A percentile compares a stretch with the other conserved stretches of the same genome.
Evolutionary conservation across 257 asterid genomes (phyloP).

Genomic region (Scutellaria galericulata): DNA sequence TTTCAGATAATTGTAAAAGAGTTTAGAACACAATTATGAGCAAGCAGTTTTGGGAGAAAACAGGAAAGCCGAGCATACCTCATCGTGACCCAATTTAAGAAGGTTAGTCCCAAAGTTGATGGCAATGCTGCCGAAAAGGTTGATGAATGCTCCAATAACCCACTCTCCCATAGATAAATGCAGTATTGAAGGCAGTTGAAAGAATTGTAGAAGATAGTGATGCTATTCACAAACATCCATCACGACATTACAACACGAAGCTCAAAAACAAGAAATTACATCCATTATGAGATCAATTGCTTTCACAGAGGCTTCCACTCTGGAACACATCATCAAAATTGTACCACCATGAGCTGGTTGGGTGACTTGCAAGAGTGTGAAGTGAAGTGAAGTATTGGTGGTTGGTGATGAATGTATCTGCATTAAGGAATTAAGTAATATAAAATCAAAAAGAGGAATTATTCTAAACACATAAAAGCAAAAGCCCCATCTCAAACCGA

Average conservation of each 20-base stretch:
- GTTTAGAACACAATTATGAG: neutral
- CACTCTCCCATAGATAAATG: constrained; percentile 83
- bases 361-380: constrained; percentile 23
- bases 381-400: constrained; percentile 14
- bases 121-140: constrained; percentile 87
- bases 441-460: neutral
- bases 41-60: constrained; percentile 15
- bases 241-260: constrained; percentile 29
- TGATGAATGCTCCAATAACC: constrained; percentile 91
- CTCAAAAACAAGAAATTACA: constrained; percentile 25
- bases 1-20: constrained; percentile 23
- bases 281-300: constrained; percentile 19
- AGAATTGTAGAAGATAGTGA: constrained; percentile 29
- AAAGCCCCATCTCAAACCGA: constrained; percentile 28
- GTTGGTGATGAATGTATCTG: constrained; percentile 32
- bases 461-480: neutral
- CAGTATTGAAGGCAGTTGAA: constrained; percentile 29
- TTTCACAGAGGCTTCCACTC: constrained; percentile 32
- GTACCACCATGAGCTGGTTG: constrained; percentile 19
- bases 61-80: constrained; percentile 50
- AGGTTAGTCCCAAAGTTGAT: constrained; percentile 97
- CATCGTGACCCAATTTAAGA: constrained; percentile 87
- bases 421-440: constrained; percentile 26
- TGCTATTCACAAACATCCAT: constrained; percentile 45
- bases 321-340: constrained; percentile 33